Base-by-base conservation (phyloP, 495 filamentous ascomycete genomes). In the Oidiodendron maius region DNA sequence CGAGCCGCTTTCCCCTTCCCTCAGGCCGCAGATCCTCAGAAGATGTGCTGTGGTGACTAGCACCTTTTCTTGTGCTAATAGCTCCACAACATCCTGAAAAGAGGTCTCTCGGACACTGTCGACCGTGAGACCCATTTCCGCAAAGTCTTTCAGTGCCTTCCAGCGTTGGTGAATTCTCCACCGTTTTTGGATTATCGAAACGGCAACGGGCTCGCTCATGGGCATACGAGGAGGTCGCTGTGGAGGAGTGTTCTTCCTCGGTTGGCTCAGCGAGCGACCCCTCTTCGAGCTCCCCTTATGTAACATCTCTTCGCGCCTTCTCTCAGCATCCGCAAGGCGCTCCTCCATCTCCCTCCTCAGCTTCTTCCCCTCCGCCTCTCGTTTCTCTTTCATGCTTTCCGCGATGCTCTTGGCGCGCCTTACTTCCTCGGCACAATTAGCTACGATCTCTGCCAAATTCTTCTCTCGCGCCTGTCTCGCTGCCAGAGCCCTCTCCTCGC, bases 401-500 rank as follows among this genome's bases (percentile, higher is more conserved):
- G 93, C 93, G 39, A 95, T 78, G 40, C 86, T 84, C 73, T 98
- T 98, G 43, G 94, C 93, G 39, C 91, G 77, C 56, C 86, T 86
- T 40, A 98, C 93, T 66, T 98, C 93, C 61, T 91, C 91, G 44
- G 94, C 91, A 62, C 94, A 97, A 58, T 83, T 82, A 30, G 91
- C 93, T 10, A 91, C 86, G 22, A 97, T 95, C 64, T 95, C 89
- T 0, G 90, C 93, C 18, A 98, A 65, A 41, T 95, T 87, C 57
- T 87, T 86, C 71, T 97, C 89, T 34, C 94, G 80, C 16, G 91
- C 85, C 52, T 94, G 81, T 40, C 94, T 85, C 3, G 94, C 93
- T n/a, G 91, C 90, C 50, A 95, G 61, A 1, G 89, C 90, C 55
- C 85, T 70, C 67, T 93, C 88, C 64, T 96, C 89, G 52, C 81